Base-by-base conservation (phyloP, 208 protist species). In the Naegleria gruberi region DNA sequence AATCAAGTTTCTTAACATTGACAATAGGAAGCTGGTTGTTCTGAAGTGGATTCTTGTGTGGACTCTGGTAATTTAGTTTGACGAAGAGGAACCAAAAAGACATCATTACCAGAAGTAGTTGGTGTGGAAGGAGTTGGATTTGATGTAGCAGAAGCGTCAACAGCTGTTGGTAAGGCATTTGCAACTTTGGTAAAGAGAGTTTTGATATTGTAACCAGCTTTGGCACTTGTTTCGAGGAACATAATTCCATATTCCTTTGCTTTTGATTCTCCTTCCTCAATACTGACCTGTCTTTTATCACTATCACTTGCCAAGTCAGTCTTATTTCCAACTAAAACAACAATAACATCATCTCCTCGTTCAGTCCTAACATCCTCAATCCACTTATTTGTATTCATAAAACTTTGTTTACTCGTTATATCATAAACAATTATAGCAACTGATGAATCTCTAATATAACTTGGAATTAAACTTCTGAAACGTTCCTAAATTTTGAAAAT, bases 361-460 rank as follows among this genome's bases (percentile, higher is more conserved):
- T 99, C 97, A 37, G 94, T 93, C n/a, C 98, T 94, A 26, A 99
- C 97, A 91, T 99, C 98, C 37, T 98, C 98, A 65, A 99, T 96
- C 98, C 98, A 99, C 89, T 97, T 97, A 82, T 94, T 95, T 34
- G 95, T 96, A 90, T 95, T 96, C 44, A 96, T 87, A 93, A 99
- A 99, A 0, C 97, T 98, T 19, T 92, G 89, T 30, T 97, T 95
- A 91, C 95, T 97, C 84, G 97, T 98, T 87, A 99, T 96, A 92
- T 99, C 98, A 93, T 99, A 99, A 26, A 99, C 98, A 46, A 99
- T 95, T 41, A 99, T 94, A 19, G 98, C 98, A 17, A 98, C 98
- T 0, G 96, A 95, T 81, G 97, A 99, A 92, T 99, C 98, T 46
- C 98, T 94, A 46, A 99, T 98, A 91, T 98, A 98, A 87, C 92